Conservation (phyloP, 2,329 filamentous ascomycete genomes). For the Phoma sp. region DNA sequence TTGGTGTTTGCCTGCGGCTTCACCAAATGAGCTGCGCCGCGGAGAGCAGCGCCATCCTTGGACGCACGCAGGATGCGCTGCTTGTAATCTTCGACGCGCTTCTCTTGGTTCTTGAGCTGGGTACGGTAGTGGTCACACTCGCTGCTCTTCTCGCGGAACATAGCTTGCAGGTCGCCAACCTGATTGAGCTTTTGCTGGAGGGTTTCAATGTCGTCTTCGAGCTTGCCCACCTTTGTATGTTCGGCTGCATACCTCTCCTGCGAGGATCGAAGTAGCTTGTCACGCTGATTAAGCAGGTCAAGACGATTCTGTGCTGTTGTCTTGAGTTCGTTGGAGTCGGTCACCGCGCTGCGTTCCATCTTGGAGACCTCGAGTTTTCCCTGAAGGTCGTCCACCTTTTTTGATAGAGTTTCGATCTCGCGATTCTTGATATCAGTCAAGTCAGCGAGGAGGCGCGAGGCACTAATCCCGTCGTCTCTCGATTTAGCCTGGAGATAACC, state of each 20-base stretch:
- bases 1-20: conserved; percentile 22
- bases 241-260: conserved; percentile 21
- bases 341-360: conserved; percentile 8
- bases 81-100: not conserved
- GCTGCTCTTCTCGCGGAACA: conserved; percentile 29
- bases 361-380: not conserved
- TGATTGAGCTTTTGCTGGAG: conserved; percentile 10
- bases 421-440: not conserved
- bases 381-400: not conserved
- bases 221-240: conserved; percentile 8
- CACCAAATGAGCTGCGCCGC: conserved; percentile 37
- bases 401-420: not conserved
- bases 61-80: conserved; percentile 18
- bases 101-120: conserved; percentile 18
- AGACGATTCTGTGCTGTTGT: conserved; percentile 5
- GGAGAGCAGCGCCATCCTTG: conserved; percentile 22
- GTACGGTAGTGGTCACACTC: conserved; percentile 27
- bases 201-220: conserved; percentile 23
- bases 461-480: not conserved
- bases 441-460: not conserved
- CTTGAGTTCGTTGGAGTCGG: conserved; percentile 4
- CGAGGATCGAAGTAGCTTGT: conserved; percentile 17
- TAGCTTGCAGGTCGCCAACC: conserved; percentile 13
- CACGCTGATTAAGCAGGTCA: conserved; percentile 16
- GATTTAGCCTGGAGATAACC: conserved; percentile 14